Conservation (phyloP, 2,329 filamentous ascomycete species). For the Trichoderma pleuroti region DNA sequence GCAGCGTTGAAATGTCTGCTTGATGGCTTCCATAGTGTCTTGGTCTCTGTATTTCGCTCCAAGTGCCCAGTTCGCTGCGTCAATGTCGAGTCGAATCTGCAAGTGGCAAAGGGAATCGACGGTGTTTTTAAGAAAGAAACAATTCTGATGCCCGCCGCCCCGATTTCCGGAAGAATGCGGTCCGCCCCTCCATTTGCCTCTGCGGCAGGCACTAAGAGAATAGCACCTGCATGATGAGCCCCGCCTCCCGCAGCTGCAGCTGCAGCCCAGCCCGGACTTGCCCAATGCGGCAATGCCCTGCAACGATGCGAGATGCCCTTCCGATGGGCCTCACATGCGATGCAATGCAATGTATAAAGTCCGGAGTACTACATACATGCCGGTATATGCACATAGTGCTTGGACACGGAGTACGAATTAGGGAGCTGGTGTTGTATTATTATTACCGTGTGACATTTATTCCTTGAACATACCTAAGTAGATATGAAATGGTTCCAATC, state of each 20-base stretch:
- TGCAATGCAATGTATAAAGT: neutral
- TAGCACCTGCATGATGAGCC: constrained; percentile 21
- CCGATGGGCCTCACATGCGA: neutral
- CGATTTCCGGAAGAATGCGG: constrained; percentile 20
- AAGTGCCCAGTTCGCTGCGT: neutral
- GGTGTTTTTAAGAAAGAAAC: neutral
- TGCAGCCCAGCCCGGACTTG: constrained; percentile 21
- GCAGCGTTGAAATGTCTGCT: constrained; percentile 57
- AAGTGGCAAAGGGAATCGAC: neutral
- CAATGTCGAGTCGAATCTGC: neutral
- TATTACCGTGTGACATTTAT: neutral
- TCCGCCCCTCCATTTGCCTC: constrained; percentile 15
- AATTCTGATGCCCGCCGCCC: constrained; percentile 2
- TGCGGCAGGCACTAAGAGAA: neutral
- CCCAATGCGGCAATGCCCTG: constrained; percentile 20
- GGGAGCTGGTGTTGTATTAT: neutral
- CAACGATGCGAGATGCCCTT: neutral
- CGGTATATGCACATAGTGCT: neutral
- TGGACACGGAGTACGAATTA: neutral
- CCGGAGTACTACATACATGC: neutral
- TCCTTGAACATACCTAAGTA: too few relatives aligned
- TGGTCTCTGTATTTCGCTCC: neutral
- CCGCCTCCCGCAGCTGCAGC: constrained; percentile 21
- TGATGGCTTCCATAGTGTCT: constrained; percentile 53
- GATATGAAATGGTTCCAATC: neutral